Evolutionary conservation across 768 basidiomycete genomes (phyloP), one percentile per base, ranked within the genome.

Genomic region (Cantharellus anzutake): DNA sequence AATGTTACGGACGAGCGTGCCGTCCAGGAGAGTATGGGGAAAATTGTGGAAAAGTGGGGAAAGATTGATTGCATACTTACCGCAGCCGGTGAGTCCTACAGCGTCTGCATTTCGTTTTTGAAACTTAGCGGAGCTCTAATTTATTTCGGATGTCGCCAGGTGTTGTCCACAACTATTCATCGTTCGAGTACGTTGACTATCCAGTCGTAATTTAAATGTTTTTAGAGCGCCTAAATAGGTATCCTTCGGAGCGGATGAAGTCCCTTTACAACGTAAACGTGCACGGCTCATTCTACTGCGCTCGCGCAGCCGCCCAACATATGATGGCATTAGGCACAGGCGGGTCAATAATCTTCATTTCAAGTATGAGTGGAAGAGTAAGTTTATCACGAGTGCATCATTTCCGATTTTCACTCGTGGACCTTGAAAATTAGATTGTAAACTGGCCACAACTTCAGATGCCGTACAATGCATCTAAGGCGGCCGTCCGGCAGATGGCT

Each of bases 261-360:
- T 79, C 81, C 59, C 73, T 98, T 59, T 87, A 84, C 68, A 89
- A 91, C 66, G 80, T 97, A 74, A 97, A 97, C 67, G 86, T 97
- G 50, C 88, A 96, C 68, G 93, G 92, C 59, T 81, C 82, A 11
- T 93, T 88, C 74, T 94, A 84, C 73, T 94, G 91, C n/a, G 94
- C 94, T 5, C 83, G 94, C 37, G 92, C 97, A 71, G 93, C 87
- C 2, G 93, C 92, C 52, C 83, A 84, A 64, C 75, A 80, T 71
- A 97, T 97, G 94, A 85, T 93, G 62, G 75, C 78, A 57, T 80
- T 84, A 16, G 78, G 78, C 42, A 63, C 69, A 39, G 14, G 35
- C 3, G 89, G 91, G 0, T 83, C 82, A 60, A 86, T 97, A 66
- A 79, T 89, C 60, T 76, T 98, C 59, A 80, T 98, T 60, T 80